Percentiles rank a stretch among this genome's conserved stretches.
These are phyloP conservation scores for Cladosporium sp. DNA, from an alignment of 2,329 filamentous ascomycete species.

Conservation along the genomic window DNA sequence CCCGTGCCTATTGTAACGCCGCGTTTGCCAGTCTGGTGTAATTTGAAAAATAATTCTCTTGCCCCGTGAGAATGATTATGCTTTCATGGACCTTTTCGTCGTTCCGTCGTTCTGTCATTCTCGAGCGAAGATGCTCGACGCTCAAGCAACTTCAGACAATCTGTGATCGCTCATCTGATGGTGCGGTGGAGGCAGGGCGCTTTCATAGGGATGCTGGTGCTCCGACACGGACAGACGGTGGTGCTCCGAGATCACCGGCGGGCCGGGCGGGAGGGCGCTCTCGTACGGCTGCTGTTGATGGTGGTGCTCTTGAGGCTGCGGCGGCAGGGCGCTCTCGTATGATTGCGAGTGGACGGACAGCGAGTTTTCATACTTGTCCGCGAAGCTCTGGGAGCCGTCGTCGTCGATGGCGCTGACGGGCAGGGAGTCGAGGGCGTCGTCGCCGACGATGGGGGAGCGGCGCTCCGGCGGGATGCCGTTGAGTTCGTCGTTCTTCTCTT, in stretches of 20 bases:
- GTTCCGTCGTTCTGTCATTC: too few relatives aligned
- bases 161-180: slow-evolving; percentile 4
- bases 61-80: too few relatives aligned
- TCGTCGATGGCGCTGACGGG: slow-evolving; percentile 9
- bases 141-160: slow-evolving; percentile 8
- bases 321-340: slow-evolving; percentile 8
- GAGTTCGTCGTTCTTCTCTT: slow-evolving; percentile 70
- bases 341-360: neutral
- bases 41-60: too few relatives aligned
- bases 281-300: neutral
- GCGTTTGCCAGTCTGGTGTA: too few relatives aligned
- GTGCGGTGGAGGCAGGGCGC: neutral
- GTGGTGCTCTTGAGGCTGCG: neutral
- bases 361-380: slow-evolving; percentile 12
- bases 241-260: neutral
- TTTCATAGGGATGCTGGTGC: slow-evolving; percentile 5
- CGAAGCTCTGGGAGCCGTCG: slow-evolving; percentile 2
- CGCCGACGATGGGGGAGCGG: slow-evolving; percentile 16
- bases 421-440: slow-evolving; percentile 16
- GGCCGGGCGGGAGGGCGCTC: slow-evolving; percentile 1
- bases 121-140: too few relatives aligned
- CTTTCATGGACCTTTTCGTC: too few relatives aligned
- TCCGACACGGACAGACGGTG: slow-evolving; percentile 3
- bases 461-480: slow-evolving; percentile 13
- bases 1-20: too few relatives aligned